Percentiles rank a stretch among this genome's conserved stretches.
Evolutionary conservation across 129 eudicot genomes (phyloP).

Genomic region (Lonicera japonica): DNA sequence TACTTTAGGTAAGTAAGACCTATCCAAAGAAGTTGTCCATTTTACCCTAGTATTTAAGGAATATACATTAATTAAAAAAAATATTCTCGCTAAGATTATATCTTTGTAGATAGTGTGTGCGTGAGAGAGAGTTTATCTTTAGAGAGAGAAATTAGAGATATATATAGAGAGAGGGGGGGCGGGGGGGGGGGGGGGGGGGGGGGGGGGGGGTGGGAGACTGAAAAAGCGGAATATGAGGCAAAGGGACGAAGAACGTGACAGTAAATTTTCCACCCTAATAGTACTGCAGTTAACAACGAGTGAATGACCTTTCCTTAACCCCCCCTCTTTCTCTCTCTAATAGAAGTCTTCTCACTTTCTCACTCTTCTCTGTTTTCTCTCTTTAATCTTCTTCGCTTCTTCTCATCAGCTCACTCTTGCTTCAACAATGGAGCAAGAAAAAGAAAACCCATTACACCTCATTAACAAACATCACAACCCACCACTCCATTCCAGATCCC

Average conservation of each 20-base stretch:
- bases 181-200: too few relatives aligned
- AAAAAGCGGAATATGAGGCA: constrained; percentile 39
- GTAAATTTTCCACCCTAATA: constrained; percentile 24
- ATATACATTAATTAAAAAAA: too few relatives aligned
- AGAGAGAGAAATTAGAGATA: constrained; percentile 17
- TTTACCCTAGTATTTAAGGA: too few relatives aligned
- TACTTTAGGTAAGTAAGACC: too few relatives aligned
- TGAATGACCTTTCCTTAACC: constrained; percentile 4
- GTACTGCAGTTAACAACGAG: neutral
- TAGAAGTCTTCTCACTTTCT: neutral
- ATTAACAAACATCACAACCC: too few relatives aligned
- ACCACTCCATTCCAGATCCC: neutral
- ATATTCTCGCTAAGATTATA: too few relatives aligned
- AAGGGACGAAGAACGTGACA: constrained; percentile 31
- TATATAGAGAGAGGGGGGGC: neutral
- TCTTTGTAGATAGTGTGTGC: too few relatives aligned
- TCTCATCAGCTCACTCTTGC: neutral
- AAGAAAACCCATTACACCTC: neutral
- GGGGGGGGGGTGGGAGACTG: too few relatives aligned
- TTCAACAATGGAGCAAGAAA: constrained; percentile 6
- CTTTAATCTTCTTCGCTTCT: too few relatives aligned
- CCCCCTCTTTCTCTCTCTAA: too few relatives aligned
- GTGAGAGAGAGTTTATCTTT: too few relatives aligned
- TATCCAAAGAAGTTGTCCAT: too few relatives aligned
- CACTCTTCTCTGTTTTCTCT: neutral